Conservation (phyloP, 805 yeast genomes). For the Pichia manshurica region DNA sequence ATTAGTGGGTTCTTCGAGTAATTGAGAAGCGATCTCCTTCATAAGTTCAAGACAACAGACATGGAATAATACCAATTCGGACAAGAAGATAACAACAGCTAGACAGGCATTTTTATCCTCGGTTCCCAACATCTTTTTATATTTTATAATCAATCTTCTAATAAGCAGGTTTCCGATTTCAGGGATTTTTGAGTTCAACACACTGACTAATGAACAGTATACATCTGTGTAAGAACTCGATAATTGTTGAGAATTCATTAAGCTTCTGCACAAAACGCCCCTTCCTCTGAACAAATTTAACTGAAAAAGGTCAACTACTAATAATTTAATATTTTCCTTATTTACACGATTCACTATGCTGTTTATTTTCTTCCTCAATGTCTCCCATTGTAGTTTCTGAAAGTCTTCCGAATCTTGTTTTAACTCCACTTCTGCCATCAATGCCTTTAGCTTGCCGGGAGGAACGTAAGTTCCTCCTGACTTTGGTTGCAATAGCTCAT, state of each 20-base stretch:
- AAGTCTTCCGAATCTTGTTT: conserved; percentile 28
- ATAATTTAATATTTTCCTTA: conserved; percentile 40
- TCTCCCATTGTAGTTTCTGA: conserved; percentile 57
- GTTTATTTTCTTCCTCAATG: conserved; percentile 41
- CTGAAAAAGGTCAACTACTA: conserved; percentile 45
- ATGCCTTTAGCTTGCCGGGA: conserved; percentile 43
- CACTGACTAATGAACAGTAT: conserved; percentile 52
- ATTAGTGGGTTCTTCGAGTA: conserved; percentile 42
- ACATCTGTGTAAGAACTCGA: conserved; percentile 38
- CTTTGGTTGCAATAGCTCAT: conserved; percentile 33
- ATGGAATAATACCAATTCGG: conserved; percentile 57
- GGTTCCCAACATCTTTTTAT: conserved; percentile 46
- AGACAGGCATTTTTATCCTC: conserved; percentile 41
- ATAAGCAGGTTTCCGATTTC: conserved; percentile 56
- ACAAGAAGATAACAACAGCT: conserved; percentile 44
- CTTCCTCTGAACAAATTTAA: conserved; percentile 55
- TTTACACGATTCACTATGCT: conserved; percentile 43
- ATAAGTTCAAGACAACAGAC: conserved; percentile 51
- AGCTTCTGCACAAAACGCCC: conserved; percentile 52
- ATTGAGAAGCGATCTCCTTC: conserved; percentile 45
- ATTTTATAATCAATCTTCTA: conserved; percentile 49
- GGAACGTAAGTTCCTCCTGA: conserved; percentile 49
- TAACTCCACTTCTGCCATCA: conserved; percentile 28
- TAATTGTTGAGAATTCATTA: conserved; percentile 49
- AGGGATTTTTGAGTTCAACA: conserved; percentile 64